Conservation (phyloP, 108 stramenopile species). For the Stephanodiscus minutulus region DNA sequence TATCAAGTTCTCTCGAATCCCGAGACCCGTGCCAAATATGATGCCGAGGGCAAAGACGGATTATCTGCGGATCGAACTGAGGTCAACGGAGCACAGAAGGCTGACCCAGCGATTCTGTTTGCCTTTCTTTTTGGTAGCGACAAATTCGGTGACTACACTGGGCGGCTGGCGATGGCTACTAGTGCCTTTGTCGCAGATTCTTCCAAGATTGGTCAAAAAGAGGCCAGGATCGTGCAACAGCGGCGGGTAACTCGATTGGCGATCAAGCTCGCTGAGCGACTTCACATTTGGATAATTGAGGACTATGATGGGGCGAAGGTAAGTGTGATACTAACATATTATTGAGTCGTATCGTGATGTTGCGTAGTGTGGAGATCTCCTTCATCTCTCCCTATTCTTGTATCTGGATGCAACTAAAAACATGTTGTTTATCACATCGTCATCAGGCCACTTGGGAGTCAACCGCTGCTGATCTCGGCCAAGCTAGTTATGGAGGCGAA, state of each 20-base stretch:
- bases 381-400: too few relatives aligned
- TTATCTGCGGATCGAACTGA: conserved; percentile 68
- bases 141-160: conserved; percentile 70
- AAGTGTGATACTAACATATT: too few relatives aligned
- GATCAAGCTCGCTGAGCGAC: conserved; percentile 59
- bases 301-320: conserved; percentile 55
- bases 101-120: conserved; percentile 70
- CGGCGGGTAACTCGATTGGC: conserved; percentile 69
- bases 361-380: too few relatives aligned
- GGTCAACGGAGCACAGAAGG: conserved; percentile 17
- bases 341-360: too few relatives aligned
- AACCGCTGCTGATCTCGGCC: conserved; percentile 50
- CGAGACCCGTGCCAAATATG: conserved; percentile 61
- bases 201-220: conserved; percentile 47
- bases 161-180: conserved; percentile 68
- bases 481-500: conserved; percentile 67
- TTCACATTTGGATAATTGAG: conserved; percentile 55
- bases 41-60: conserved; percentile 57
- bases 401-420: too few relatives aligned
- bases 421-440: too few relatives aligned
- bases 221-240: conserved; percentile 60
- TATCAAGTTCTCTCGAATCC: conserved; percentile 85
- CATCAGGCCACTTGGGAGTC: conserved; percentile 43
- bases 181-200: conserved; percentile 69
- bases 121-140: conserved; percentile 81